Evolutionary conservation across 441 rosid genomes (phyloP).

Genomic region (Dalechampia spathulata): DNA sequence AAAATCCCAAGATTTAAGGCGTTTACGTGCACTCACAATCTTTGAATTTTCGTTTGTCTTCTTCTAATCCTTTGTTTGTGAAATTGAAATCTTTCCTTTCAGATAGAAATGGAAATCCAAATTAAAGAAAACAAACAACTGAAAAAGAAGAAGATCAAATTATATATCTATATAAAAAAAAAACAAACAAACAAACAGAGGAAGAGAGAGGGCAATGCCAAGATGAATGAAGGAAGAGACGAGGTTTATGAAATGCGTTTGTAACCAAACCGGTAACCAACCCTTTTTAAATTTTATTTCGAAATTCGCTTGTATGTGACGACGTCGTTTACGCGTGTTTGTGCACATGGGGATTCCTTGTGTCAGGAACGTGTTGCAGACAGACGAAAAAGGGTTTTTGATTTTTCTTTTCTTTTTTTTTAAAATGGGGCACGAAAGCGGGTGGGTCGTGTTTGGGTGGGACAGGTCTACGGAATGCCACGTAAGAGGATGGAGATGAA

Average conservation of each 20-base stretch:
- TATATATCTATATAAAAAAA: not conserved
- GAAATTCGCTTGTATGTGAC: not conserved
- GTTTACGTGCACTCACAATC: constrained; percentile 27
- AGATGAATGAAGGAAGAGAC: not conserved
- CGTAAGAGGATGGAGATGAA: constrained; percentile 20
- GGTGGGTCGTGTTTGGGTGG: not conserved
- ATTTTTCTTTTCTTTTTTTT: too few species aligned
- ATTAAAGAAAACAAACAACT: too few species aligned
- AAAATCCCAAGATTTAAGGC: constrained; percentile 17
- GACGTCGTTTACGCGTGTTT: not conserved
- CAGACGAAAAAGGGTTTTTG: not conserved
- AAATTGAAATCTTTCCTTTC: not conserved
- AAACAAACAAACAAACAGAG: not conserved
- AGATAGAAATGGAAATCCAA: not conserved
- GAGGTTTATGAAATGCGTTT: constrained; percentile 6
- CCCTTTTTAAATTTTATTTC: not conserved
- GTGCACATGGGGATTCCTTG: not conserved
- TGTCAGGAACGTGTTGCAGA: constrained; percentile 10
- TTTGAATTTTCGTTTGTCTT: constrained; percentile 18
- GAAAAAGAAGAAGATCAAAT: too few species aligned
- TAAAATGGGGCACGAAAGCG: not conserved
- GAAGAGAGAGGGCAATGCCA: too few species aligned
- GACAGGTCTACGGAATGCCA: constrained; percentile 13
- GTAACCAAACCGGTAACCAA: constrained; percentile 26
- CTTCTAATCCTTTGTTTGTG: too few species aligned